Percentiles rank a stretch among this genome's conserved stretches.
Conservation (phyloP, 2,329 filamentous ascomycete genomes). For the Pseudogymnoascus sp. region DNA sequence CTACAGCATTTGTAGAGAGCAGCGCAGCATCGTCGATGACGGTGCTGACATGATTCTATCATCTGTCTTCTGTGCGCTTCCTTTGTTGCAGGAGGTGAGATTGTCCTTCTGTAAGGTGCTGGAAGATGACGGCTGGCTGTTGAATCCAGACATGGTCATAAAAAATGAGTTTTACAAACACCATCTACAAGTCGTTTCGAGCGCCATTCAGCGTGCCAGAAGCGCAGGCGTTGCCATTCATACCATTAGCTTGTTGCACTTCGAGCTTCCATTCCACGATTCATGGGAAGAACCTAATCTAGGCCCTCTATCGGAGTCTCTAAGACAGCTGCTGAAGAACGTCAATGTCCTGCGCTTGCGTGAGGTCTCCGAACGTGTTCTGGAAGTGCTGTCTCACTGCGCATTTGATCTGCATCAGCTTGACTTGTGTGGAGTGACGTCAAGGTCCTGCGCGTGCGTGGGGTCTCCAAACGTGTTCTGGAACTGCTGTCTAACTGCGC, state of each 20-base stretch:
- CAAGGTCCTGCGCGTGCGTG: constrained; percentile 13
- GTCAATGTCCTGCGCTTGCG: constrained; percentile 13
- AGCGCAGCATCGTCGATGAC: constrained; percentile 11
- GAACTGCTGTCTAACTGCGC: constrained; percentile 12
- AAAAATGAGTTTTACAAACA: constrained; percentile 12
- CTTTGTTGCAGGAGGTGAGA: constrained; percentile 12
- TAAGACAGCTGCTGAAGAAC: constrained; percentile 11
- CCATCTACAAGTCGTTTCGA: constrained; percentile 6
- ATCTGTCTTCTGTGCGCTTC: constrained; percentile 11
- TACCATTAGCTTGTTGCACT: constrained; percentile 14
- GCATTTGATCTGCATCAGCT: constrained; percentile 3
- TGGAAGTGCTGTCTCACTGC: constrained; percentile 12
- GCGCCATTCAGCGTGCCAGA: constrained; percentile 7
- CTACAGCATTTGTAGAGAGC: constrained; percentile 11
- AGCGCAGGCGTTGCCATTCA: constrained; percentile 11
- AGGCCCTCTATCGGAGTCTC: constrained; percentile 12
- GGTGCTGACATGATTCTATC: constrained; percentile 13
- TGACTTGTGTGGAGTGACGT: constrained; percentile 11
- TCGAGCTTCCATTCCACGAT: constrained; percentile 12
- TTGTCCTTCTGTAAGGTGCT: constrained; percentile 13
- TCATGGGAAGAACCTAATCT: constrained; percentile 13
- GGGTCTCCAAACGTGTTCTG: background rate
- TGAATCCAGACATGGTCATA: constrained; percentile 21
- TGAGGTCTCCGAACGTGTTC: background rate
- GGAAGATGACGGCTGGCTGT: background rate